Evolutionary conservation across 164 flowering plant genomes (phyloP).

Genomic region (Chimonanthus praecox): DNA sequence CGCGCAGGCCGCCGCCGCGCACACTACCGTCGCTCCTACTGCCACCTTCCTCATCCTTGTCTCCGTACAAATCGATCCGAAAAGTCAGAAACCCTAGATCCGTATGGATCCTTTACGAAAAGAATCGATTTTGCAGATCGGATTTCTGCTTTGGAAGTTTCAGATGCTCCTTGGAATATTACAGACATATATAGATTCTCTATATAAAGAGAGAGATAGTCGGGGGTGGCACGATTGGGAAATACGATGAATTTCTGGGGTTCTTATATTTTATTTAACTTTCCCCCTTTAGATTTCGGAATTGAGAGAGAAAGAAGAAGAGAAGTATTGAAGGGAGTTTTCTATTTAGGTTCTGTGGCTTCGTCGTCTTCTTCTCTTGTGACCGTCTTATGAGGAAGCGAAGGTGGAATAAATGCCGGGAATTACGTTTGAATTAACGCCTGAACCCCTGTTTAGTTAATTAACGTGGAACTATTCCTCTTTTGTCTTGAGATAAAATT

Average conservation of each 20-base stretch:
- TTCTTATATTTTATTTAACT: too few relatives aligned
- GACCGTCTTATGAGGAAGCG: too few relatives aligned
- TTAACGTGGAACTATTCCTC: too few relatives aligned
- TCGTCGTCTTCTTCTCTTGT: too few relatives aligned
- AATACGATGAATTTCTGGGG: not conserved
- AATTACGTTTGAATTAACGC: too few relatives aligned
- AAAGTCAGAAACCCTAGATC: not conserved
- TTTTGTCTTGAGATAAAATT: too few relatives aligned
- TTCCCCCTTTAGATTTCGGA: not conserved
- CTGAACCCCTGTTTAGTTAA: too few relatives aligned
- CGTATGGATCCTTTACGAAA: not conserved
- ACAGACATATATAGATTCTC: not conserved
- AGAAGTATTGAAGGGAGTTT: too few relatives aligned
- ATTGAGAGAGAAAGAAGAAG: not conserved
- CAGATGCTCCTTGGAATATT: not conserved
- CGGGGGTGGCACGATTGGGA: not conserved
- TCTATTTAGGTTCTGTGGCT: too few relatives aligned
- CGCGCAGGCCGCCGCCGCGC: constrained; percentile 76
- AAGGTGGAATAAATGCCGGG: too few relatives aligned
- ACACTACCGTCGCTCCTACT: constrained; percentile 65
- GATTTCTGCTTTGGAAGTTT: not conserved
- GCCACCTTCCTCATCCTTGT: constrained; percentile 46
- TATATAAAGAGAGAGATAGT: too few relatives aligned
- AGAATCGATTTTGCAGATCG: not conserved
- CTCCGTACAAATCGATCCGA: not conserved